Conservation (phyloP, 2,329 filamentous ascomycete genomes). For the Botryosphaeria dothidea region DNA sequence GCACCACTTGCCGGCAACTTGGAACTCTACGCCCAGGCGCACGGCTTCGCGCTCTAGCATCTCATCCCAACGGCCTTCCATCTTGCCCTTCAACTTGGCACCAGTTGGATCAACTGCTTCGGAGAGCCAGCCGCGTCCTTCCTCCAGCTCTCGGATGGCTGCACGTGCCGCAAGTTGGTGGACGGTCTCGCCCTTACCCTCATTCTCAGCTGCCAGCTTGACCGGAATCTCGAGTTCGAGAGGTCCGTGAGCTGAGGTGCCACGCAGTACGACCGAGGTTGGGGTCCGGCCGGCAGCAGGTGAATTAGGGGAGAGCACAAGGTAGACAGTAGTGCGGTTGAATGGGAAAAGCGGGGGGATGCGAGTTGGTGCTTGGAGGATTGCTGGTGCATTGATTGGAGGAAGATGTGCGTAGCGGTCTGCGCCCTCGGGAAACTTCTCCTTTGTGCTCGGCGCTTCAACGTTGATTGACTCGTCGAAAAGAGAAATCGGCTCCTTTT, state of each 20-base stretch:
- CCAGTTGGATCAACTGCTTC: slow-evolving; percentile 41
- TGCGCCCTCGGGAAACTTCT: slow-evolving; percentile 27
- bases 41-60: slow-evolving; percentile 68
- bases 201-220: slow-evolving; percentile 35
- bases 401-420: slow-evolving; percentile 56
- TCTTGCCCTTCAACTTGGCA: slow-evolving; percentile 40
- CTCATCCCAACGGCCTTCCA: slow-evolving; percentile 54
- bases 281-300: slow-evolving; percentile 43
- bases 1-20: slow-evolving; percentile 69
- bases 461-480: slow-evolving; percentile 56
- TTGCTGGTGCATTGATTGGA: slow-evolving; percentile 51
- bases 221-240: slow-evolving; percentile 67
- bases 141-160: slow-evolving; percentile 68
- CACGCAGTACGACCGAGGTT: slow-evolving; percentile 60
- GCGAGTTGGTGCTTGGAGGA: slow-evolving; percentile 64
- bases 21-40: slow-evolving; percentile 63
- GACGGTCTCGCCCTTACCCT: slow-evolving; percentile 55
- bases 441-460: slow-evolving; percentile 37
- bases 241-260: slow-evolving; percentile 58
- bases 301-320: slow-evolving; percentile 60
- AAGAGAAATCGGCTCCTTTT: slow-evolving; percentile 57
- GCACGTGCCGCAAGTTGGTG: slow-evolving; percentile 72
- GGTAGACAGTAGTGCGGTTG: slow-evolving; percentile 64
- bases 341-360: slow-evolving; percentile 69
- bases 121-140: slow-evolving; percentile 64